These are phyloP conservation scores for Pleurotus salmoneostramineus DNA, from an alignment of 768 basidiomycete genomes.

Conservation along the genomic window DNA sequence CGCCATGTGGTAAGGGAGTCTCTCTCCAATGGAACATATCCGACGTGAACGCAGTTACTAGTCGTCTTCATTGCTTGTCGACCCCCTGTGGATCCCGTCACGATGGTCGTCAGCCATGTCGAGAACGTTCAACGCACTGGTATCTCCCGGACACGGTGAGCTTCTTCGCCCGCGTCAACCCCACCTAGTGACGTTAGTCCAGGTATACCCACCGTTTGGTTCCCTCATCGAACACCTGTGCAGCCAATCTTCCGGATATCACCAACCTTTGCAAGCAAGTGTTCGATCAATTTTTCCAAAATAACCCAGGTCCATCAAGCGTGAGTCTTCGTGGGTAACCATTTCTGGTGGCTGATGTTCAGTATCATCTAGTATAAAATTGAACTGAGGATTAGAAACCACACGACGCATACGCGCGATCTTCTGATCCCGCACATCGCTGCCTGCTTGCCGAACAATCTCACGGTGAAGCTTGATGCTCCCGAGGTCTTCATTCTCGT, in stretches of 20 bases:
- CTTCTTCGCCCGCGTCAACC: background rate
- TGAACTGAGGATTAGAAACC: constrained; percentile 72
- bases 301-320: constrained; percentile 25
- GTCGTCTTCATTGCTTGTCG: constrained; percentile 81
- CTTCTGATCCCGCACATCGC: constrained; percentile 66
- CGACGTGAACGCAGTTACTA: constrained; percentile 19
- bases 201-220: constrained; percentile 72
- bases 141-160: constrained; percentile 60
- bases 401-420: constrained; percentile 60
- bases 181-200: background rate
- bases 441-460: constrained; percentile 62
- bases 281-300: constrained; percentile 48
- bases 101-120: constrained; percentile 61
- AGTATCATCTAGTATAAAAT: constrained; percentile 64
- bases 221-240: constrained; percentile 65
- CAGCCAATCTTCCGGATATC: constrained; percentile 69
- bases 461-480: constrained; percentile 62
- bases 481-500: constrained; percentile 75
- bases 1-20: constrained; percentile 57
- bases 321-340: background rate
- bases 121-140: constrained; percentile 61
- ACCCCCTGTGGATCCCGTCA: constrained; percentile 72
- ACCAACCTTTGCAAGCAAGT: constrained; percentile 52
- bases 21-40: constrained; percentile 1
- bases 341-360: background rate